Evolutionary conservation across 106 monocot genomes (phyloP).

Genomic region (Ottelia alismoides): DNA sequence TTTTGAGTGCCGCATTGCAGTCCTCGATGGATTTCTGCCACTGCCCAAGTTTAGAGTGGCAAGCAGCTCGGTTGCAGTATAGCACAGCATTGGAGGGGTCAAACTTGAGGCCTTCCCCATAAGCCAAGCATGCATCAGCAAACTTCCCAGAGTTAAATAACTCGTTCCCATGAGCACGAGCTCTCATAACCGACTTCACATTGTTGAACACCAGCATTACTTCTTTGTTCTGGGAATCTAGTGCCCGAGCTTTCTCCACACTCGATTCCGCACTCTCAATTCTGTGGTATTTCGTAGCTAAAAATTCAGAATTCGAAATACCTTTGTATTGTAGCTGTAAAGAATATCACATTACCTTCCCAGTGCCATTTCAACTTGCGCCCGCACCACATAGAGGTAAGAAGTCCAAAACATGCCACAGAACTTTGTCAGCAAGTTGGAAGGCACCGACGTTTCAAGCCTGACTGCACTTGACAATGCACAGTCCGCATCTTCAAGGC

Average conservation of each 20-base stretch:
- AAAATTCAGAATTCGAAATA: background rate
- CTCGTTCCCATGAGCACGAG: constrained; percentile 58
- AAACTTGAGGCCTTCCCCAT: constrained; percentile 77
- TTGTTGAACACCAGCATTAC: constrained; percentile 28
- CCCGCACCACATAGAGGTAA: constrained; percentile 37
- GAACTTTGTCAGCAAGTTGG: constrained; percentile 13
- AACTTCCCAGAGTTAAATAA: constrained; percentile 60
- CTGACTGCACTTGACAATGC: constrained; percentile 22
- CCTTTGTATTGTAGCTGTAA: no score
- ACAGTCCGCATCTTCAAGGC: constrained; percentile 38
- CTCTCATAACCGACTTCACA: constrained; percentile 42
- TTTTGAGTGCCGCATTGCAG: constrained; percentile 64
- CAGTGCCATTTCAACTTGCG: constrained; percentile 65
- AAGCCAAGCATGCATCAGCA: constrained; percentile 69
- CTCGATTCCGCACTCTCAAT: constrained; percentile 55
- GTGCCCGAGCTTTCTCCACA: constrained; percentile 55
- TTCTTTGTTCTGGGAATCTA: constrained; percentile 48
- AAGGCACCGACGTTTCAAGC: constrained; percentile 26
- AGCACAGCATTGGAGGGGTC: constrained; percentile 76
- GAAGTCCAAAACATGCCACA: constrained; percentile 39
- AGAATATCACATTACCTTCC: constrained; percentile 46
- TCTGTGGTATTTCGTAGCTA: no score
- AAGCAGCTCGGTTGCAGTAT: constrained; percentile 81
- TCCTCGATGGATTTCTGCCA: constrained; percentile 86
- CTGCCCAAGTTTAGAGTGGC: constrained; percentile 62